Evolutionary conservation across 306 rosid species (phyloP), one percentile per base, ranked within the genome.

Genomic region (Acacia acuminata): DNA sequence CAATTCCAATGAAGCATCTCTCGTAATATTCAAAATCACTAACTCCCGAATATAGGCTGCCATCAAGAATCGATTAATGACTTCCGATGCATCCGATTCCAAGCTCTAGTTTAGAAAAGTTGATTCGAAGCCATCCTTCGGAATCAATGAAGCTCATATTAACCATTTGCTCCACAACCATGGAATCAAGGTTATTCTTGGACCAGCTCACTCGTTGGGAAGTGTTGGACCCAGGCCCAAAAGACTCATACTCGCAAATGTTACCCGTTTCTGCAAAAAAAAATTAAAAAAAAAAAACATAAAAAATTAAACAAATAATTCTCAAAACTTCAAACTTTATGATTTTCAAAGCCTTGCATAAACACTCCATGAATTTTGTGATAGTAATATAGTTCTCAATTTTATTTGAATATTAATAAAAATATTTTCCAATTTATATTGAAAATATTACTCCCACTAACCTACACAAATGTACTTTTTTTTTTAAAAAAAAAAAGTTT

Each of bases 91-190:
- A 27, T 27, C n/a, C 30, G 30, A 27, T 27, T 27, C 30, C 30
- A 27, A 0, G n/a, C 30, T 27, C 30, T 27, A 27, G 30, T 27
- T 47, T 63, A 85, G 38, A 45, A 71, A 8, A 86, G 87, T 55
- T 73, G 91, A n/a, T 79, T 40, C 36, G 79, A 20, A 94, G 77
- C 98, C 98, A 93, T 3, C 93, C 90, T 15, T 89, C 90, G 0
- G 5, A 1, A 53, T 93, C 88, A 40, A 94, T 64, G 84, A 84
- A 94, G 11, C 71, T 64, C 17, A 71, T 14, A 55, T 87, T 88
- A 4, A 82, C 65, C 61, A 90, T 60, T 24, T 20, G 20, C n/a
- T 43, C 65, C 50, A 90, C 7, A 55, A 82, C 81, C 4, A 27
- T 2, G 6, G 9, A 5, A 56, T 61, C 85, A 34, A 93, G 82